A percentile compares a stretch with the other conserved stretches of the same genome.
phyloP scores from a whole-genome alignment of 371 early-diverging fungal species.

The Gilbertella persicaria region DNA sequence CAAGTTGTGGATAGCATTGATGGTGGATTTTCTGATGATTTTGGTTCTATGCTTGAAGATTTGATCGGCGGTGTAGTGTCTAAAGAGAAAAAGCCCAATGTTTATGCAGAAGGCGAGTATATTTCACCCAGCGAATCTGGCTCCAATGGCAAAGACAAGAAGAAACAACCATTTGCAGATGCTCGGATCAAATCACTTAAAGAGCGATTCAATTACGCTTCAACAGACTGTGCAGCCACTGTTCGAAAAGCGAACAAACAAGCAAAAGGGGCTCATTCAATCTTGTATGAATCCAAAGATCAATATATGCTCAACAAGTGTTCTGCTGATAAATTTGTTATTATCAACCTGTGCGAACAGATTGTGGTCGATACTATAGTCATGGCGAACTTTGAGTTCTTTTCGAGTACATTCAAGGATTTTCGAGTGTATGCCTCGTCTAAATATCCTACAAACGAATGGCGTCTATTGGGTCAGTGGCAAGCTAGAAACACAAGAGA shows the following conservation, averaged over 20 bases:
- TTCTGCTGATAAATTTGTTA: constrained; percentile 76
- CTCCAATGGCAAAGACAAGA: constrained; percentile 4
- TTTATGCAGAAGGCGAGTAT: constrained; percentile 35
- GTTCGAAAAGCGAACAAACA: constrained; percentile 83
- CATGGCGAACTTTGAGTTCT: constrained; percentile 95
- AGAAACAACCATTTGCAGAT: constrained; percentile 22
- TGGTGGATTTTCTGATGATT: constrained; percentile 49
- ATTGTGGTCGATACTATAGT: constrained; percentile 89
- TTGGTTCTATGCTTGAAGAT: constrained; percentile 50
- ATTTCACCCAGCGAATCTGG: constrained; percentile 29
- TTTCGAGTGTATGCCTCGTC: constrained; percentile 79
- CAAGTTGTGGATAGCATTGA: constrained; percentile 51
- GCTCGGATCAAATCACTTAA: constrained; percentile 56
- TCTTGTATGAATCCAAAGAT: constrained; percentile 89
- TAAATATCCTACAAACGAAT: constrained; percentile 83
- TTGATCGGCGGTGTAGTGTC: constrained; percentile 10
- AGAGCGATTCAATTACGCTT: constrained; percentile 92
- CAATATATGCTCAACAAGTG: constrained; percentile 94
- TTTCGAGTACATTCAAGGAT: constrained; percentile 91
- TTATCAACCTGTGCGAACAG: constrained; percentile 92
- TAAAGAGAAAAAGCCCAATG: constrained; percentile 25
- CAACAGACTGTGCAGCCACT: constrained; percentile 92
- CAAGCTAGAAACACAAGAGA: constrained; percentile 83
- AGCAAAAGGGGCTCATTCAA: constrained; percentile 79
- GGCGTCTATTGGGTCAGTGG: constrained; percentile 84